Evolutionary conservation across 2,329 filamentous ascomycete genomes (phyloP).

Genomic region (Cercospora nicotianae): DNA sequence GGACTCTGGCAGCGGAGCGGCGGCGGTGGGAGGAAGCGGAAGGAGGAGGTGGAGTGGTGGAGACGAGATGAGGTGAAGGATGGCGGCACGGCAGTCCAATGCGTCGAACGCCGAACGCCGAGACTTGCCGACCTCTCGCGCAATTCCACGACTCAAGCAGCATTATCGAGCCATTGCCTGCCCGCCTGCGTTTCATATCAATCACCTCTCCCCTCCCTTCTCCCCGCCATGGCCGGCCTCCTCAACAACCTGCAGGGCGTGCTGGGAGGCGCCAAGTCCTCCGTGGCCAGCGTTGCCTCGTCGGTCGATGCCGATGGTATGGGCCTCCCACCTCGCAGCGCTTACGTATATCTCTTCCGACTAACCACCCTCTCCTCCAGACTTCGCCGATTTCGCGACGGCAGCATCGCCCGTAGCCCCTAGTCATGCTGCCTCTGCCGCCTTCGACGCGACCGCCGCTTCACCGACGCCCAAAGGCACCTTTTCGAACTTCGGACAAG

Average conservation of each 20-base stretch:
- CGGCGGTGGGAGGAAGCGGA: neutral
- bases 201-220: neutral
- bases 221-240: slow-evolving; percentile 49
- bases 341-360: neutral
- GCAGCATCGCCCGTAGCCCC: slow-evolving; percentile 65
- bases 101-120: neutral
- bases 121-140: slow-evolving; percentile 2
- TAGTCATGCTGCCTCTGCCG: slow-evolving; percentile 52
- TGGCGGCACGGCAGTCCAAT: neutral
- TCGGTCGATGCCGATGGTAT: slow-evolving; percentile 35
- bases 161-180: neutral
- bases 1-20: neutral
- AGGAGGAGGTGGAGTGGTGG: neutral
- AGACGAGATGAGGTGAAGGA: neutral
- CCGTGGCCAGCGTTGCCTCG: slow-evolving; percentile 41
- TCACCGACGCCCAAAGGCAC: slow-evolving; percentile 28
- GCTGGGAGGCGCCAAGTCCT: slow-evolving; percentile 66
- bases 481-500: slow-evolving; percentile 40
- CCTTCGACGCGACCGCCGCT: slow-evolving; percentile 47
- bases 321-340: neutral
- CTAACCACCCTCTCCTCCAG: slow-evolving; percentile 48
- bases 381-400: slow-evolving; percentile 91
- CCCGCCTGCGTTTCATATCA: neutral
- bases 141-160: neutral
- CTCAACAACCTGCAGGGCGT: slow-evolving; percentile 69